These are phyloP conservation scores for Solanum bulbocastanum DNA, from an alignment of 257 asterid species.

Conservation along the genomic window DNA sequence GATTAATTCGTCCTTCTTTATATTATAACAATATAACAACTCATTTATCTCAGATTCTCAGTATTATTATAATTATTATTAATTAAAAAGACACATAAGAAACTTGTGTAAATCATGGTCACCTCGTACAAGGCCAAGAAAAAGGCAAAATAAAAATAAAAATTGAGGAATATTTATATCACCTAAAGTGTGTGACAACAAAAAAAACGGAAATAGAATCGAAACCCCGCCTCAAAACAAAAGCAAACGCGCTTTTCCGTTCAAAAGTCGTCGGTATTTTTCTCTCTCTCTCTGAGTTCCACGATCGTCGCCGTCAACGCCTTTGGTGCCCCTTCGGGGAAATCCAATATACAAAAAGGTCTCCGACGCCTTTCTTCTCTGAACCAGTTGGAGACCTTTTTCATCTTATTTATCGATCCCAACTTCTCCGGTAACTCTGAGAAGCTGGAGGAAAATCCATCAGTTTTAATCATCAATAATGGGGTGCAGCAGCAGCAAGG, in stretches of 20 bases:
- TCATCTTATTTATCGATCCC: not conserved
- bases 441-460: not conserved
- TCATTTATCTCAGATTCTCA: too few relatives aligned
- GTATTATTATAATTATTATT: too few relatives aligned
- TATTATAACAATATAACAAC: not conserved
- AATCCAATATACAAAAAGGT: not conserved
- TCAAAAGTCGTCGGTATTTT: not conserved
- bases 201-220: not conserved
- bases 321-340: not conserved
- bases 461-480: conserved; percentile 6
- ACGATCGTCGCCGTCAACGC: not conserved
- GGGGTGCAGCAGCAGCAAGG: conserved; percentile 83
- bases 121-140: not conserved
- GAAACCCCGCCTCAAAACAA: not conserved
- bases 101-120: not conserved
- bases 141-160: not conserved
- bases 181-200: not conserved
- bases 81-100: not conserved
- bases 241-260: not conserved
- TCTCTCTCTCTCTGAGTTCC: not conserved
- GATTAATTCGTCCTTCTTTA: too few relatives aligned
- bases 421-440: not conserved
- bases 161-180: not conserved
- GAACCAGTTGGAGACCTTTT: not conserved
- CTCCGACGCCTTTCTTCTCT: not conserved